These are phyloP conservation scores for Wallemia ichthyophaga DNA, from an alignment of 1,284 basidiomycete species.

Conservation along the genomic window DNA sequence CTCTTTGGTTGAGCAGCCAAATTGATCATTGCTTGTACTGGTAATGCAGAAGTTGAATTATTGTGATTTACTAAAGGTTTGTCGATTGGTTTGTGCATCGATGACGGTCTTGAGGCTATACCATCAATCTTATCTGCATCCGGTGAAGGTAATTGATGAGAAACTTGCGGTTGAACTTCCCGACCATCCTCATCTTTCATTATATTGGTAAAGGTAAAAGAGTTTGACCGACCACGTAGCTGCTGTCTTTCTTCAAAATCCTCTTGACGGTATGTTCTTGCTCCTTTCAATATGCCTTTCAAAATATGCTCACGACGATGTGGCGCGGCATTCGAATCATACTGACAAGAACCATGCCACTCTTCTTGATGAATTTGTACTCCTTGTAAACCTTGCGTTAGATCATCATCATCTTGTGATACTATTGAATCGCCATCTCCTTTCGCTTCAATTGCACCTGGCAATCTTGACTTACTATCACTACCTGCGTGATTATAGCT, in stretches of 20 bases:
- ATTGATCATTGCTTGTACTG: slow-evolving; percentile 20
- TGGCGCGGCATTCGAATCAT: neutral
- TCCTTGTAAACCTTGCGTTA: neutral
- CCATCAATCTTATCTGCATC: slow-evolving; percentile 64
- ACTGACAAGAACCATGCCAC: neutral
- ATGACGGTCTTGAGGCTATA: slow-evolving; percentile 26
- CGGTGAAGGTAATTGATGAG: slow-evolving; percentile 28
- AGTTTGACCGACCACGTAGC: slow-evolving; percentile 35
- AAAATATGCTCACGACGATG: neutral
- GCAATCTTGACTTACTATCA: neutral
- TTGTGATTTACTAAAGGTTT: slow-evolving; percentile 37
- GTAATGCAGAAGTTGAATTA: slow-evolving; percentile 62
- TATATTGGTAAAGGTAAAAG: slow-evolving; percentile 29
- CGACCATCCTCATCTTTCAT: slow-evolving; percentile 27
- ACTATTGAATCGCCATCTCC: neutral
- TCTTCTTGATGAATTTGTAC: neutral
- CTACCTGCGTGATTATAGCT: neutral
- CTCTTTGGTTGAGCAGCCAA: slow-evolving; percentile 23
- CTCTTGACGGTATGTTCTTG: slow-evolving; percentile 30
- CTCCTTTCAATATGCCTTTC: slow-evolving; percentile 9
- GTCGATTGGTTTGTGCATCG: slow-evolving; percentile 24
- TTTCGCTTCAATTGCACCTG: neutral
- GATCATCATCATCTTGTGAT: neutral
- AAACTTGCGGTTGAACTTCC: neutral
- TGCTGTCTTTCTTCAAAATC: slow-evolving; percentile 20